Conservation (phyloP, 495 filamentous ascomycete genomes). For the Talaromyces proteolyticus region DNA sequence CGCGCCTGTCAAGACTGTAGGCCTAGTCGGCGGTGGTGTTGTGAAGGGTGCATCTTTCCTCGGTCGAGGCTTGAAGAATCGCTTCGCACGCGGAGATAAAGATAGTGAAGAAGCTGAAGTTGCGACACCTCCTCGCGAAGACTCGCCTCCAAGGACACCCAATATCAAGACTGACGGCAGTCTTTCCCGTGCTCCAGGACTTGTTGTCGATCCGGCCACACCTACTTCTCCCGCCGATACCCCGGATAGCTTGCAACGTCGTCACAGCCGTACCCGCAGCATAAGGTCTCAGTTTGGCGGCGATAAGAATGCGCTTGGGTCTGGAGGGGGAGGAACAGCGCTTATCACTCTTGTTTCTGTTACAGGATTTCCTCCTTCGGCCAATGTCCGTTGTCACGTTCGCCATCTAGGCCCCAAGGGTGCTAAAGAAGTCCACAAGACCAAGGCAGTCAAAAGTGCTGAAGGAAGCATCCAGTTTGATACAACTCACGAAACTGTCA, state of each 20-base stretch:
- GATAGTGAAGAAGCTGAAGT: slow-evolving; percentile 48
- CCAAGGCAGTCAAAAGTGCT: slow-evolving; percentile 63
- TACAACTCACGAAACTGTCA: slow-evolving; percentile 61
- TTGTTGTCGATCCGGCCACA: slow-evolving; percentile 17
- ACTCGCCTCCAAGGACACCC: slow-evolving; percentile 6
- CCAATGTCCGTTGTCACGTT: slow-evolving; percentile 78
- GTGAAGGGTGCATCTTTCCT: slow-evolving; percentile 85
- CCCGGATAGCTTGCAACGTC: slow-evolving; percentile 28
- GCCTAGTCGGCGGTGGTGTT: slow-evolving; percentile 72
- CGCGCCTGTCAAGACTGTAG: slow-evolving; percentile 86
- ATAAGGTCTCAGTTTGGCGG: slow-evolving; percentile 48
- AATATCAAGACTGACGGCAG: slow-evolving; percentile 12
- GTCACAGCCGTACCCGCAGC: slow-evolving; percentile 63
- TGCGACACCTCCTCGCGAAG: slow-evolving; percentile 23
- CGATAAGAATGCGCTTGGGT: slow-evolving; percentile 42
- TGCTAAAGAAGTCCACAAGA: slow-evolving; percentile 77
- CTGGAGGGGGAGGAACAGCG: slow-evolving; percentile 68
- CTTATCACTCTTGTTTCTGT: slow-evolving; percentile 76
- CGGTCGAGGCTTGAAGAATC: slow-evolving; percentile 63
- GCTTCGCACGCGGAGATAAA: slow-evolving; percentile 49
- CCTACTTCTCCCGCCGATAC: slow-evolving; percentile 31
- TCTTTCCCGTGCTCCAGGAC: slow-evolving; percentile 25
- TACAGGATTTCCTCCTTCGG: slow-evolving; percentile 64
- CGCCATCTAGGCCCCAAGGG: slow-evolving; percentile 59
- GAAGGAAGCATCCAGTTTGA: slow-evolving; percentile 59